Evolutionary conservation across 2,329 filamentous ascomycete species (phyloP), one percentile per base, ranked within the genome.

Genomic region (Amphichorda felina): DNA sequence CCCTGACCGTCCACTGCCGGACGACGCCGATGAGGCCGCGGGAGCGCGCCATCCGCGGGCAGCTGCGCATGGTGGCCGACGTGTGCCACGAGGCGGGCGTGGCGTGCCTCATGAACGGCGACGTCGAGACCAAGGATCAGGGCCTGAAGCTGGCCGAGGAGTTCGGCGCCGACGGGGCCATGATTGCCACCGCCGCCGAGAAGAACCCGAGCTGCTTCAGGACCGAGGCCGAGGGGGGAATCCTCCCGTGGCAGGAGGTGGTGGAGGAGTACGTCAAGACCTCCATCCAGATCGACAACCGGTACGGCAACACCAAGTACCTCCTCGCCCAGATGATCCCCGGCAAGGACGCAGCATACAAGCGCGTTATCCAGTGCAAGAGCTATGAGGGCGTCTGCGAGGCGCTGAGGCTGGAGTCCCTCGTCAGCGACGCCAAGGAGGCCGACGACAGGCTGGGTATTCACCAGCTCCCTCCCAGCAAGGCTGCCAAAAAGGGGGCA

Each of bases 101-200:
- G 3, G 87, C 89, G 8, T 95, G 89, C 51, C 60, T 96, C 28
- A 88, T 96, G 78, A 98, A 98, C 51, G 91, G 91, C 33, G 91
- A 98, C 50, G 87, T 98, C 0, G 75, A 70, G 37, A 75, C 67
- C 26, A 74, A 83, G 37, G 81, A 85, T 34, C 67, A 94, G 40
- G 89, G 79, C 0, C 51, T 82, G 7, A 54, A 65, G 40, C 67
- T 98, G 6, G 79, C 87, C 41, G 50, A 72, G 18, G 81, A 94
- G 53, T 95, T 74, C 51, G 80, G 79, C n/a, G 83, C 82, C 5
- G 88, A 96, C 50, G 89, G 88, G 5, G 91, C 85, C 41, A 98
- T 98, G 91, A 96, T 98, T 49, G 91, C 91, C 8, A 91, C 86
- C 3, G 73, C 85, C 4, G 91, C 91, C 1, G 91, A 98, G 63